phyloP scores from a whole-genome alignment of 2,329 filamentous ascomycete genomes.

The Diplodia seriata region DNA sequence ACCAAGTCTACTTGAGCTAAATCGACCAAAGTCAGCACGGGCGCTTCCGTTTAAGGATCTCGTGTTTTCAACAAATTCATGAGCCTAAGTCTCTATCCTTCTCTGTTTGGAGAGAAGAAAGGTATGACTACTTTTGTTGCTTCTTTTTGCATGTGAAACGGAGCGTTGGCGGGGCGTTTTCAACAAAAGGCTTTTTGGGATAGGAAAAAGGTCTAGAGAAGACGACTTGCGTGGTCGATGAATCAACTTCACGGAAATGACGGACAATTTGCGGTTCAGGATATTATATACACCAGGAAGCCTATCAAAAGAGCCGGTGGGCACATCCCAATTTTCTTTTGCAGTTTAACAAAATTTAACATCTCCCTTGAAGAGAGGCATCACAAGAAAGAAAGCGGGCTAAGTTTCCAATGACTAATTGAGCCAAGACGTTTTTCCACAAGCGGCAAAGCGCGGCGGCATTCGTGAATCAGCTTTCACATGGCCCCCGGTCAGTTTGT shows the following conservation, averaged over 20 bases:
- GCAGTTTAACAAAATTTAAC: neutral
- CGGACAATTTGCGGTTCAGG: neutral
- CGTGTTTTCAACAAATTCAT: constrained; percentile 24
- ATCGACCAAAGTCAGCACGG: constrained; percentile 40
- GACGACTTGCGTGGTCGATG: constrained; percentile 18
- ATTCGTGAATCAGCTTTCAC: constrained; percentile 4
- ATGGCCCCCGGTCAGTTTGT: constrained; percentile 9
- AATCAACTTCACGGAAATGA: constrained; percentile 27
- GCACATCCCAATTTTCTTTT: neutral
- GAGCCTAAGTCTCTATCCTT: neutral
- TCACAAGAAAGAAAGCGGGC: no score
- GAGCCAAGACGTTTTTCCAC: neutral
- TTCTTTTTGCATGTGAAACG: constrained; percentile 9
- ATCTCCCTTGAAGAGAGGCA: no score
- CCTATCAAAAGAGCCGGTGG: neutral
- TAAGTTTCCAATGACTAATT: neutral
- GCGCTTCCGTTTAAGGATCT: constrained; percentile 49
- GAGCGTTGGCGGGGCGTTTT: constrained; percentile 26
- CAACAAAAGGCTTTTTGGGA: constrained; percentile 14
- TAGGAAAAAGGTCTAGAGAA: constrained; percentile 5
- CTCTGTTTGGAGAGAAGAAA: neutral
- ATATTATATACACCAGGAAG: neutral
- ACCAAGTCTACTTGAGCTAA: constrained; percentile 33
- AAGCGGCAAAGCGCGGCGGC: neutral
- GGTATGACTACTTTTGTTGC: constrained; percentile 4